A percentile compares a stretch with the other conserved stretches of the same genome.
phyloP scores from a whole-genome alignment of 75 land plant species.

The Pseudotsuga menziesii region DNA sequence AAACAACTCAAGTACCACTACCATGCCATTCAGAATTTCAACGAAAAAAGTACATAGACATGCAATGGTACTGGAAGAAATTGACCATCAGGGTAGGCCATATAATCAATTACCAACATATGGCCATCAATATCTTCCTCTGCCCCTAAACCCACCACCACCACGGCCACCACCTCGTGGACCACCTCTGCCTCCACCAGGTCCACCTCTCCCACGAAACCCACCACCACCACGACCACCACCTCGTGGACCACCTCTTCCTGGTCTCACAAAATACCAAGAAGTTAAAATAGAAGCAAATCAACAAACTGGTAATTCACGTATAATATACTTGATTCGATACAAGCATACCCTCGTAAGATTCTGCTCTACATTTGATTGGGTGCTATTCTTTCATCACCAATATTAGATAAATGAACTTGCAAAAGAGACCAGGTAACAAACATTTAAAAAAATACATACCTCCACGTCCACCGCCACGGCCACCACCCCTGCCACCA shows the following conservation, averaged over 20 bases:
- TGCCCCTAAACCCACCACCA: slow-evolving; percentile 59
- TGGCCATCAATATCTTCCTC: slow-evolving; percentile 34
- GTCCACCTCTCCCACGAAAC: slow-evolving; percentile 58
- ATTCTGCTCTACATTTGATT: no score
- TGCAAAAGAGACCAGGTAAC: neutral
- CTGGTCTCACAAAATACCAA: neutral
- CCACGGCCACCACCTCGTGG: slow-evolving; percentile 48
- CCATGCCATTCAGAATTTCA: neutral
- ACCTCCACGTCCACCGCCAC: slow-evolving; percentile 51
- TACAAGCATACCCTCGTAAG: neutral
- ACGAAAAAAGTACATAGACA: neutral
- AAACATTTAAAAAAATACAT: neutral
- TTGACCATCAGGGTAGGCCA: neutral
- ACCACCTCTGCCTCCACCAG: slow-evolving; percentile 54
- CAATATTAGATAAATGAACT: no score
- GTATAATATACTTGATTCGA: neutral
- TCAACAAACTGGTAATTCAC: neutral
- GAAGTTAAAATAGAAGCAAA: neutral
- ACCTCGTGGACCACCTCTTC: slow-evolving; percentile 40
- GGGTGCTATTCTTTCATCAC: no score
- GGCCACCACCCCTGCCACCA: slow-evolving; percentile 65
- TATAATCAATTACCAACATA: neutral
- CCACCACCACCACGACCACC: slow-evolving; percentile 53
- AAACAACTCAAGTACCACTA: neutral
- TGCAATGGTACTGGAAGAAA: neutral